Conservation (phyloP, 139 green algal species). For the Micromonas pusilla region DNA sequence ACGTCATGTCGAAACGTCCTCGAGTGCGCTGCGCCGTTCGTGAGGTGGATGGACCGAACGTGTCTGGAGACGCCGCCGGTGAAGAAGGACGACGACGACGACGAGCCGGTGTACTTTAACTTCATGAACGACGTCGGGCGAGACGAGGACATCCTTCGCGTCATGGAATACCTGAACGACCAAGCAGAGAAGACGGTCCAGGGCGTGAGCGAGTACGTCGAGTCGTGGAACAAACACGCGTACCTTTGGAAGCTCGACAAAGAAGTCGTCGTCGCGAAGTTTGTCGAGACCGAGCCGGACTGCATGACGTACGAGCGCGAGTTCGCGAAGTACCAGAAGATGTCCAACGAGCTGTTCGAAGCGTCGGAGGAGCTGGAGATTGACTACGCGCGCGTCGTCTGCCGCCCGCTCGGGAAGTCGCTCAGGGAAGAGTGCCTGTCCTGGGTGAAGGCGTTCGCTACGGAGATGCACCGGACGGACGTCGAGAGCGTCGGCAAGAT, state of each 20-base stretch:
- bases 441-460: constrained; percentile 60
- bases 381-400: constrained; percentile 58
- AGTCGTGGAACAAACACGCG: constrained; percentile 65
- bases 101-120: constrained; percentile 67
- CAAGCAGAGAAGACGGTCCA: constrained; percentile 52
- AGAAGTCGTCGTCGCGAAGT: constrained; percentile 65
- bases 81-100: constrained; percentile 48
- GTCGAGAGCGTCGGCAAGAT: constrained; percentile 33
- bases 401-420: background rate
- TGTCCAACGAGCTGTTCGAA: constrained; percentile 70
- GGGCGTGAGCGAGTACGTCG: constrained; percentile 55
- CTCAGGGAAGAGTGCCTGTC: constrained; percentile 48
- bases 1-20: constrained; percentile 58
- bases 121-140: constrained; percentile 71
- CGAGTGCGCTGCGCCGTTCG: constrained; percentile 67
- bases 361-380: constrained; percentile 36
- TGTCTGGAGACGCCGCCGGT: constrained; percentile 75
- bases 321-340: constrained; percentile 70
- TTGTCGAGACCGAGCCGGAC: constrained; percentile 58
- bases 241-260: constrained; percentile 80
- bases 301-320: constrained; percentile 37
- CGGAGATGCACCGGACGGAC: constrained; percentile 64
- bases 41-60: constrained; percentile 85
- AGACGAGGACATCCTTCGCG: constrained; percentile 45
- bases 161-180: constrained; percentile 62